These are phyloP conservation scores for Claviceps capensis DNA, from an alignment of 2,329 filamentous ascomycete species.

Conservation along the genomic window DNA sequence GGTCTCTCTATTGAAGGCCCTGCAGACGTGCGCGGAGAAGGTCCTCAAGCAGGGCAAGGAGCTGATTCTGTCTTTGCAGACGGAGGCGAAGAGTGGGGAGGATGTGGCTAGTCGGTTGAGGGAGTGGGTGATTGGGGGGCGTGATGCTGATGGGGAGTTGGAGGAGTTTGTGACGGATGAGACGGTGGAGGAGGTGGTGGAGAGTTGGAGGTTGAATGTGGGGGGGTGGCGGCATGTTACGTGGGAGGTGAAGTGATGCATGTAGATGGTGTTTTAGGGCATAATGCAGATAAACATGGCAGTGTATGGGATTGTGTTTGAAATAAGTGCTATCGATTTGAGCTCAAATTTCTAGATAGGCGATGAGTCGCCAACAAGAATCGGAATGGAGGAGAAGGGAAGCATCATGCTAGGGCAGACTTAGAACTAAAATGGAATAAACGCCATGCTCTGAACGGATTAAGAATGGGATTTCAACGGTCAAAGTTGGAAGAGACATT, in stretches of 20 bases:
- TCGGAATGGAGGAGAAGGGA: too few relatives aligned
- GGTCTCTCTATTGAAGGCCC: slow-evolving; percentile 18
- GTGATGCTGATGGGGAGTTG: slow-evolving; percentile 9
- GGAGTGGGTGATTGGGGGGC: slow-evolving; percentile 17
- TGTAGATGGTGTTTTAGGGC: too few relatives aligned
- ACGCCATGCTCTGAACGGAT: too few relatives aligned
- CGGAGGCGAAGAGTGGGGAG: slow-evolving; percentile 12
- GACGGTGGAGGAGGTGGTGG: slow-evolving; percentile 15
- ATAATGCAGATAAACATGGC: too few relatives aligned
- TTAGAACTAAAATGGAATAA: too few relatives aligned
- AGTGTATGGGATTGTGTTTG: too few relatives aligned
- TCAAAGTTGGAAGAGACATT: too few relatives aligned
- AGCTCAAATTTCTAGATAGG: too few relatives aligned
- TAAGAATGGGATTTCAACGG: too few relatives aligned
- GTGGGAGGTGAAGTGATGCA: slow-evolving; percentile 12
- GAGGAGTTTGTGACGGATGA: slow-evolving; percentile 13
- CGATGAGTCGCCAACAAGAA: too few relatives aligned
- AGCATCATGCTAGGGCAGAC: too few relatives aligned
- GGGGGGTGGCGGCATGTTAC: slow-evolving; percentile 21
- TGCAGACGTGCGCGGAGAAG: slow-evolving; percentile 17
- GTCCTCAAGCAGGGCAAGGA: slow-evolving; percentile 21
- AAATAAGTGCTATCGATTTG: too few relatives aligned
- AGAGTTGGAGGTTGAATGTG: slow-evolving; percentile 21
- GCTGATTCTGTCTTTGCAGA: slow-evolving; percentile 16
- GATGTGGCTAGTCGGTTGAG: slow-evolving; percentile 15